Evolutionary conservation across 495 filamentous ascomycete genomes (phyloP), one percentile per base, ranked within the genome.

Genomic region (Hapsidospora chrysogenum): DNA sequence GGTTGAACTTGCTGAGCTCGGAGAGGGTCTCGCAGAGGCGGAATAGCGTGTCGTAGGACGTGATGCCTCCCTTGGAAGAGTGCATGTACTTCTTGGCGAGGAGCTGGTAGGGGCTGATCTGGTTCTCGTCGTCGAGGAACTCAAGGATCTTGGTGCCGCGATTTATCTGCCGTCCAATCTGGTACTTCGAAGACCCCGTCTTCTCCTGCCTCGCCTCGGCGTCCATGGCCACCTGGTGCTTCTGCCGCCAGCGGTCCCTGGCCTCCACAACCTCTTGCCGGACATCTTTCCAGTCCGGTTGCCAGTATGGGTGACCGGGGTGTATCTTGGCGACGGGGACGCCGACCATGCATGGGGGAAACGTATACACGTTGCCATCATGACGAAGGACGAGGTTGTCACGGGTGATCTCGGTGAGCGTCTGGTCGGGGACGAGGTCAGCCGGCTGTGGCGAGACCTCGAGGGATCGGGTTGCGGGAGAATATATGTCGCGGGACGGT

Each of bases 21-120:
- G 60, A 53, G 25, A 61, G 52, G 3, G 60, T 49, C 36, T 61
- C 55, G 8, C 56, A 58, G 20, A 67, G 40, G 9, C 63, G 54
- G 39, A 56, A 67, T 7, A 67, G 48, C 0, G 56, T 65, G 35
- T 67, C 61, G 42, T 67, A 67, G 31, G 57, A 54, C 26, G 50
- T 50, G n/a, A 63, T 49, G 33, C 33, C 25, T 1, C 33, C 33
- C 23, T 36, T 36, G 4, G 45, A 44, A 31, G 50, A 51, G 33
- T 42, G 54, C 39, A 65, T 45, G 41, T 47, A 57, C 7, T 49
- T 39, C 39, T 64, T 64, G 21, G 40, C 53, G 10, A 63, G 47
- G 13, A 67, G 52, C 40, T 67, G 63, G 43, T 61, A 64, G 3
- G 63, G 63, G 35, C 63, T 60, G 27, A 64, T 50, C n/a, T 53